Base-by-base conservation (phyloP, 352 stramenopile species). In the Plasmopara halstedii region DNA sequence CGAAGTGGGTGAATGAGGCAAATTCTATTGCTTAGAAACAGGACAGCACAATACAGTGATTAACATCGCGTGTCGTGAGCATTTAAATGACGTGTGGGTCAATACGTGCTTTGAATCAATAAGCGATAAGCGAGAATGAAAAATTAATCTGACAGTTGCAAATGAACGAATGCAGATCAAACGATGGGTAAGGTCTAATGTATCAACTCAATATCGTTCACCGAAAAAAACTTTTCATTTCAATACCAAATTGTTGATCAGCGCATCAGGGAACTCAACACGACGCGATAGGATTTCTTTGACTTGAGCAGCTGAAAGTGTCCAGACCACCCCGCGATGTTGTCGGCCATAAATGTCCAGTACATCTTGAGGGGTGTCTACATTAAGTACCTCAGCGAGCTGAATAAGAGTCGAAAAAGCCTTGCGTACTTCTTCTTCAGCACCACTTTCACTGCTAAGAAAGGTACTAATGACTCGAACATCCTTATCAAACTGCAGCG, bases 401-500 rank as follows among this genome's bases (percentile, higher is more conserved):
- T 94, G 83, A 22, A 62, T 70, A 27, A 94, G 61, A 37, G 42
- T 38, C 0, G 71, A 73, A 38, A 94, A 89, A 6, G 56, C 50
- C 26, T 74, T 61, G 41, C 73, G 73, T 31, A 73, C 63, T 43
- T 88, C 62, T 50, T 73, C 68, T 6, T 46, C 50, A 20, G 73
- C 64, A 31, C 64, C 57, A 47, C 56, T 47, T 65, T 70, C 60
- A 38, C 34, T 42, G 15, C 47, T 64, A 42, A 94, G 84, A 59
- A 86, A 85, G 9, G 53, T 70, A 18, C 42, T 73, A 9, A 94
- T 52, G 32, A 88, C 65, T 38, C 83, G 80, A 41, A 94, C 23
- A 47, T 94, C 83, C 50, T 94, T 94, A 55, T 94, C 83, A 15
- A 92, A 85, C 42, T 94, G 83, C 2, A 94, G 58, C 17, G 83